Evolutionary conservation across 768 basidiomycete species (phyloP).

Genomic region (Roridomyces roridus): DNA sequence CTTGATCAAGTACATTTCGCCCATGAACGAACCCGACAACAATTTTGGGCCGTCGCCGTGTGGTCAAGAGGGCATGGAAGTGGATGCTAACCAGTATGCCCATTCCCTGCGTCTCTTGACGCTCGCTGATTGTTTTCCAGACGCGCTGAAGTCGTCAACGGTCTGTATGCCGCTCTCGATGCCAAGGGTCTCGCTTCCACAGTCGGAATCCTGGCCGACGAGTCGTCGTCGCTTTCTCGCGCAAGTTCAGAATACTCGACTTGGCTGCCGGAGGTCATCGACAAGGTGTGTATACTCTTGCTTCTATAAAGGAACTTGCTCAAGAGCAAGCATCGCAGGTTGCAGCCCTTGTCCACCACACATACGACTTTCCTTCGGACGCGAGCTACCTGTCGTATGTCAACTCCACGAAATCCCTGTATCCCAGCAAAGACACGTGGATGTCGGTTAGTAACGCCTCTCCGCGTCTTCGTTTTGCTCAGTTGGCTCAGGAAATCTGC

Average conservation of each 20-base stretch:
- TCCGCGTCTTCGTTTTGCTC: not conserved
- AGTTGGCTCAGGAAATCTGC: constrained; percentile 39
- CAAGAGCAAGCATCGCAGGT: constrained; percentile 29
- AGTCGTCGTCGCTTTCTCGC: constrained; percentile 40
- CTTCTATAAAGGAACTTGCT: not conserved
- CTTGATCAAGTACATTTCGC: constrained; percentile 45
- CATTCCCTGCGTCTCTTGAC: not conserved
- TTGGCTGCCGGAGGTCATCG: constrained; percentile 41
- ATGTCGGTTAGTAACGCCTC: constrained; percentile 39
- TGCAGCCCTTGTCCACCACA: constrained; percentile 48
- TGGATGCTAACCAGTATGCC: constrained; percentile 42
- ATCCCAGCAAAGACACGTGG: constrained; percentile 41
- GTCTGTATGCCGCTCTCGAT: constrained; percentile 40
- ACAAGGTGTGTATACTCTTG: constrained; percentile 30
- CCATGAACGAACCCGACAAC: constrained; percentile 52
- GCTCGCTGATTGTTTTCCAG: constrained; percentile 18
- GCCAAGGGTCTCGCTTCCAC: constrained; percentile 32
- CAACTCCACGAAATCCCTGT: constrained; percentile 31
- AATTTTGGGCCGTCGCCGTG: constrained; percentile 46
- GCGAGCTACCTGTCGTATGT: constrained; percentile 38
- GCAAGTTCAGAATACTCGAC: constrained; percentile 39
- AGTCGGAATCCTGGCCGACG: constrained; percentile 49
- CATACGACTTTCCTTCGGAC: constrained; percentile 53
- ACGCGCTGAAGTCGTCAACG: constrained; percentile 47
- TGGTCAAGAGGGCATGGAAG: constrained; percentile 54